Evolutionary conservation across 345 rosid species (phyloP).

Genomic region (Garcia nutans): DNA sequence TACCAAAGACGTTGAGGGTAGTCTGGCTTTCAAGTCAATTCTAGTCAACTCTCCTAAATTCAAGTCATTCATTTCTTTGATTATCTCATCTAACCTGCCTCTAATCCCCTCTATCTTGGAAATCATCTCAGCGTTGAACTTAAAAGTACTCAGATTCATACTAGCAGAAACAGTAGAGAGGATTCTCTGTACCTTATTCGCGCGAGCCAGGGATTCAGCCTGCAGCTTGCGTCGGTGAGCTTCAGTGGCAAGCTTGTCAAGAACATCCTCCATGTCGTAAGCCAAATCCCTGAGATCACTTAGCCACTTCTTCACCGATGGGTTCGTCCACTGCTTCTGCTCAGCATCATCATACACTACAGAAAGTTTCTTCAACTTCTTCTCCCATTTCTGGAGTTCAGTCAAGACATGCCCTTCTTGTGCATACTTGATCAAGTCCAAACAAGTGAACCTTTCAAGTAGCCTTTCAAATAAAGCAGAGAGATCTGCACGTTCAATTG

Average conservation of each 20-base stretch:
- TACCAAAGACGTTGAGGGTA: background rate
- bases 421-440: too few relatives aligned
- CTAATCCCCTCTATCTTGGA: conserved; percentile 8
- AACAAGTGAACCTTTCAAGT: background rate
- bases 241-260: conserved; percentile 21
- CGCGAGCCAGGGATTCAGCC: background rate
- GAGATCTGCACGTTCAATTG: too few relatives aligned
- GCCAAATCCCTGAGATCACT: conserved; percentile 23
- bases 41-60: conserved; percentile 2
- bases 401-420: too few relatives aligned
- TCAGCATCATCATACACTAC: too few relatives aligned
- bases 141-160: background rate
- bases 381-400: too few relatives aligned
- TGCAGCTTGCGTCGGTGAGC: background rate
- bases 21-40: background rate
- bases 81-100: conserved; percentile 1
- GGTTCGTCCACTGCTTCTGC: too few relatives aligned
- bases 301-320: conserved; percentile 19
- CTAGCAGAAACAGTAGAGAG: background rate
- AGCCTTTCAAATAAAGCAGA: too few relatives aligned
- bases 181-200: background rate
- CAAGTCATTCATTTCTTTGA: background rate
- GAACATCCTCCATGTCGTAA: conserved; percentile 20
- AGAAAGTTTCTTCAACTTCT: too few relatives aligned
- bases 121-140: conserved; percentile 15